Percentiles rank a stretch among this genome's conserved stretches.
Evolutionary conservation across 2,329 filamentous ascomycete species (phyloP).

Genomic region (Arachnomyces sp.): DNA sequence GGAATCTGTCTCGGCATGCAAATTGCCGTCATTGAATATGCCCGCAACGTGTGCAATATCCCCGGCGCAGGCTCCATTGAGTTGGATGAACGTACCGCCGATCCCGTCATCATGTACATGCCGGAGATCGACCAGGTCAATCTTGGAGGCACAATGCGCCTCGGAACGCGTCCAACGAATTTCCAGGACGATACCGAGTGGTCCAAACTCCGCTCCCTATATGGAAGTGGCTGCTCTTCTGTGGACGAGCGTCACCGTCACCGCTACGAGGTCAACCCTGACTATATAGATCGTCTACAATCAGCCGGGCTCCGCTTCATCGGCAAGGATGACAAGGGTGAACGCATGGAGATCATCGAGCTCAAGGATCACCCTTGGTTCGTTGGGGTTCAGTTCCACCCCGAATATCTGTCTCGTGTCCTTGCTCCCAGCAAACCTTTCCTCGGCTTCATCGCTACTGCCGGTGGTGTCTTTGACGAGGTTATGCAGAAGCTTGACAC

Average conservation of each 20-base stretch:
- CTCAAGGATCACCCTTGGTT: slow-evolving; percentile 76
- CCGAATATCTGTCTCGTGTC: slow-evolving; percentile 73
- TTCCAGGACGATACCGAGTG: slow-evolving; percentile 72
- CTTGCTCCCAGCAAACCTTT: slow-evolving; percentile 66
- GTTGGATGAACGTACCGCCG: slow-evolving; percentile 47
- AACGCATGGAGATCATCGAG: slow-evolving; percentile 77
- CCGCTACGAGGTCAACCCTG: slow-evolving; percentile 83
- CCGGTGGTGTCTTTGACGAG: slow-evolving; percentile 55
- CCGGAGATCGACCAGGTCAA: slow-evolving; percentile 72
- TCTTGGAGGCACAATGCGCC: slow-evolving; percentile 78
- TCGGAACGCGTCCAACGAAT: slow-evolving; percentile 63
- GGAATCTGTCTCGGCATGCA: slow-evolving; percentile 93
- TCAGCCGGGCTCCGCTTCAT: slow-evolving; percentile 64
- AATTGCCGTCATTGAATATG: slow-evolving; percentile 81
- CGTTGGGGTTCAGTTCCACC: slow-evolving; percentile 80
- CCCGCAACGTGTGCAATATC: slow-evolving; percentile 64
- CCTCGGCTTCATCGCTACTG: slow-evolving; percentile 76
- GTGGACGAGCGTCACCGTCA: slow-evolving; percentile 75
- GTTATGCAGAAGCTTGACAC: slow-evolving; percentile 19
- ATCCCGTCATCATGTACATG: slow-evolving; percentile 82
- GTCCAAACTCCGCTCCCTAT: slow-evolving; percentile 68
- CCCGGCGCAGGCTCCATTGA: slow-evolving; percentile 49
- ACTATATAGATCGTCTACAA: slow-evolving; percentile 60
- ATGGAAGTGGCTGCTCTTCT: slow-evolving; percentile 47
- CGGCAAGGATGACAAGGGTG: slow-evolving; percentile 68